Conservation (phyloP, 1,284 basidiomycete species). For the Fistulinella staudtii region DNA sequence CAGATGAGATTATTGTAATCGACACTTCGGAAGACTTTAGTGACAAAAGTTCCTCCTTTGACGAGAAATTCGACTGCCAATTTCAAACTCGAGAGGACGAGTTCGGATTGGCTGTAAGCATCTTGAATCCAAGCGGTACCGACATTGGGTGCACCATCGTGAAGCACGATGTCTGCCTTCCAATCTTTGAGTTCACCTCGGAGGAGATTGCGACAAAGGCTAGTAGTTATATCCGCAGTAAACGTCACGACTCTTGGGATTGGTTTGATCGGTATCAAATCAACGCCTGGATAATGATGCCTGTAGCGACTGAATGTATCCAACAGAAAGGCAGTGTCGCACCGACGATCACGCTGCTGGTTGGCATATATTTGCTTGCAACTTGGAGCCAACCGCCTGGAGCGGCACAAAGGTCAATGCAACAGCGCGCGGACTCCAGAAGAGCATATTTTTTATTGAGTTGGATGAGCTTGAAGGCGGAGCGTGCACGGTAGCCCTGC, state of each 20-base stretch:
- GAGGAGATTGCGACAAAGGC: slow-evolving; percentile 85
- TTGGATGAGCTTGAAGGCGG: slow-evolving; percentile 99
- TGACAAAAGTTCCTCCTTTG: slow-evolving; percentile 95
- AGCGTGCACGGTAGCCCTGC: slow-evolving; percentile 98
- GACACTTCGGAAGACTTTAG: slow-evolving; percentile 97
- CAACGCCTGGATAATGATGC: slow-evolving; percentile 65
- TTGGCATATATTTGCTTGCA: slow-evolving; percentile 97
- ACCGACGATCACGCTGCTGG: slow-evolving; percentile 94
- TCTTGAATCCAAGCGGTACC: slow-evolving; percentile 99
- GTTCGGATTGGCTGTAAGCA: slow-evolving; percentile 95
- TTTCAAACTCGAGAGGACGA: slow-evolving; percentile 94
- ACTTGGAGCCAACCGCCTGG: slow-evolving; percentile 99
- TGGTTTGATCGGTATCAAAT: slow-evolving; percentile 94
- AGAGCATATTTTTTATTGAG: slow-evolving; percentile 98
- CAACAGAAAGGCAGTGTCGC: no score
- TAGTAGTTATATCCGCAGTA: slow-evolving; percentile 92
- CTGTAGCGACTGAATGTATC: no score
- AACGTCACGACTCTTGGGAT: slow-evolving; percentile 94
- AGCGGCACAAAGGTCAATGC: slow-evolving; percentile 97
- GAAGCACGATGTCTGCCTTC: slow-evolving; percentile 99
- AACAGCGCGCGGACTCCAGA: slow-evolving; percentile 88
- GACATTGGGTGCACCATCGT: slow-evolving; percentile 99
- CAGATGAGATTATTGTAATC: slow-evolving; percentile 99
- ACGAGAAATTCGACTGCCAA: slow-evolving; percentile 94
- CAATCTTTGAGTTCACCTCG: slow-evolving; percentile 93